Conservation (phyloP, 805 yeast genomes). For the Lipomyces sp. region DNA sequence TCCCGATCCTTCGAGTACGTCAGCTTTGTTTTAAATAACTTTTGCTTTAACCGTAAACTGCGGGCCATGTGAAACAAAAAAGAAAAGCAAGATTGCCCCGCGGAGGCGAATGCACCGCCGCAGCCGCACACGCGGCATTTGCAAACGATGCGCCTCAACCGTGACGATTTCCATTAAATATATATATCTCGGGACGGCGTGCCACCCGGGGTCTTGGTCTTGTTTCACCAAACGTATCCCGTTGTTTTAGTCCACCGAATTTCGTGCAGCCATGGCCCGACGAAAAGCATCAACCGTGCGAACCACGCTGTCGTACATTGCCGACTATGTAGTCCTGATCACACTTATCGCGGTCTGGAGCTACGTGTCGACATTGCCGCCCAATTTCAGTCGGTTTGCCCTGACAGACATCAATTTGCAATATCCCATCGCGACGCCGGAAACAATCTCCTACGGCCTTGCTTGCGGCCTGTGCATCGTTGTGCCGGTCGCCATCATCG, state of each 20-base stretch:
- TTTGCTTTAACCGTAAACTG: too few relatives aligned
- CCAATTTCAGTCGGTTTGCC: slow-evolving; percentile 51
- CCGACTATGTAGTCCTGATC: slow-evolving; percentile 32
- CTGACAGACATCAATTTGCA: slow-evolving; percentile 75
- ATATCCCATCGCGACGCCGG: slow-evolving; percentile 79
- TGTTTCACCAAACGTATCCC: too few relatives aligned
- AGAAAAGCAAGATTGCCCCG: too few relatives aligned
- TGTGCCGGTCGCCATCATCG: slow-evolving; percentile 43
- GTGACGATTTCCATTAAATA: too few relatives aligned
- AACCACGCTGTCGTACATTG: slow-evolving; percentile 31
- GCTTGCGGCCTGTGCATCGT: slow-evolving; percentile 51
- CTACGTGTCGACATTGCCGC: slow-evolving; percentile 23
- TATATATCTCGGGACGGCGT: too few relatives aligned
- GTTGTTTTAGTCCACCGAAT: too few relatives aligned
- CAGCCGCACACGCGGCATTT: too few relatives aligned
- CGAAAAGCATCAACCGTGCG: slow-evolving; percentile 21
- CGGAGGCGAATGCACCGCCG: too few relatives aligned
- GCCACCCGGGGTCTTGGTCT: neutral
- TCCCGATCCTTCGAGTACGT: too few relatives aligned
- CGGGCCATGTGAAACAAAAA: too few relatives aligned
- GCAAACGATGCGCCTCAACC: too few relatives aligned
- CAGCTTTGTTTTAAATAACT: too few relatives aligned
- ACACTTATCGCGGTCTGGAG: slow-evolving; percentile 27
- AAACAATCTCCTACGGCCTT: slow-evolving; percentile 65
- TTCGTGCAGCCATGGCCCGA: slow-evolving; percentile 16